These are phyloP conservation scores for Medicago arabica DNA, from an alignment of 306 rosid genomes.

Conservation along the genomic window DNA sequence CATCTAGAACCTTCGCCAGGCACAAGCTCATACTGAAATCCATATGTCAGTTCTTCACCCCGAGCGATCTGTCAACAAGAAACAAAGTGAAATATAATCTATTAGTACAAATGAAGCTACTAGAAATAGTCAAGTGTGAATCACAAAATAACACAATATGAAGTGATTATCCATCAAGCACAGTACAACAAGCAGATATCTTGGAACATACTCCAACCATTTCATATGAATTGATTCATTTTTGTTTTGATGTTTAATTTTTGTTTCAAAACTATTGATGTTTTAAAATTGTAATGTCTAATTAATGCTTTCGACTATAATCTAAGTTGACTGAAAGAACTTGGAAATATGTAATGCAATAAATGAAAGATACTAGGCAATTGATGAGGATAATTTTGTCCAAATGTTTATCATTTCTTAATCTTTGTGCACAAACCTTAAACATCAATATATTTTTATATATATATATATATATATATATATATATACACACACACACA, in stretches of 20 bases:
- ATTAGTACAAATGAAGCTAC: neutral
- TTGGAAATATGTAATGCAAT: neutral
- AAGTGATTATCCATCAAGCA: neutral
- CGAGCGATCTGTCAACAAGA: constrained; percentile 70
- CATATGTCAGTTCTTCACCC: constrained; percentile 90
- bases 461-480: no score
- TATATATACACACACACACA: no score
- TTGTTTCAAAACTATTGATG: neutral
- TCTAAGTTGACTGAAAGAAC: neutral
- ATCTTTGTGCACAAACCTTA: neutral
- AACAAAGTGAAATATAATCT: constrained; percentile 38
- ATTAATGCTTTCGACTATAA: neutral
- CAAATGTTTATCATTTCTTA: neutral
- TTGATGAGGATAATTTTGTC: neutral
- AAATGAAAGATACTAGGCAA: neutral
- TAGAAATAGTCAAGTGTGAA: neutral
- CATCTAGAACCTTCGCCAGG: constrained; percentile 76
- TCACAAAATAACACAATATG: neutral
- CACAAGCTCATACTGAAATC: constrained; percentile 59
- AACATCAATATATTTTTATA: neutral
- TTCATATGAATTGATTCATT: neutral
- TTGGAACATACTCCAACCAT: neutral
- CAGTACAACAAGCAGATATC: neutral
- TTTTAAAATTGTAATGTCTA: neutral
- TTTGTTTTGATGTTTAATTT: neutral